These are phyloP conservation scores for Salix udensis DNA, from an alignment of 345 rosid species.

Conservation along the genomic window DNA sequence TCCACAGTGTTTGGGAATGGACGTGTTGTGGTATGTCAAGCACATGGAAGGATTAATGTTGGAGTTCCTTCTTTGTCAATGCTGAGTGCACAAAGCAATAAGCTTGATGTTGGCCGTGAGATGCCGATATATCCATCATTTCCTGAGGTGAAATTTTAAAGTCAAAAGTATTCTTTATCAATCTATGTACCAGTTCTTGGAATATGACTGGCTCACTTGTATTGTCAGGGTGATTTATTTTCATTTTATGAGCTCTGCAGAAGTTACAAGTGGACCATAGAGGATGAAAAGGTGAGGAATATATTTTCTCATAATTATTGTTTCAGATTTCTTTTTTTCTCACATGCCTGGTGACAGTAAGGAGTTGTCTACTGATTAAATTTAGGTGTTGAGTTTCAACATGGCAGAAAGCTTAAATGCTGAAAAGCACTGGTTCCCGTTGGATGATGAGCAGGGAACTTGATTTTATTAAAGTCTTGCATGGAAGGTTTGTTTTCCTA, in stretches of 20 bases:
- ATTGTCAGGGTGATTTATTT: constrained; percentile 71
- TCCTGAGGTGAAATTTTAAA: constrained; percentile 56
- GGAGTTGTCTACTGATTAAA: constrained; percentile 3
- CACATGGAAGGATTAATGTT: constrained; percentile 50
- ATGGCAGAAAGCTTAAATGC: constrained; percentile 22
- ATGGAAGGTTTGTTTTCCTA: constrained; percentile 59
- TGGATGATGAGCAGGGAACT: constrained; percentile 41
- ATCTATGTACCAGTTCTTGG: constrained; percentile 10
- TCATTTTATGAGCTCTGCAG: constrained; percentile 79
- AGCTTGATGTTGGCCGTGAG: constrained; percentile 65
- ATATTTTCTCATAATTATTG: not conserved
- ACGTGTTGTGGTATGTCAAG: constrained; percentile 58
- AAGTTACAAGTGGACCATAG: constrained; percentile 64
- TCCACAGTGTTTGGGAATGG: constrained; percentile 62
- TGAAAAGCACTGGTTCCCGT: constrained; percentile 22
- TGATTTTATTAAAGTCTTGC: constrained; percentile 57
- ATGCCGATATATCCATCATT: constrained; percentile 77
- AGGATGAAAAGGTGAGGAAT: constrained; percentile 61
- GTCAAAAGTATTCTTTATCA: constrained; percentile 13
- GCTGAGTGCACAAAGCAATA: constrained; percentile 72
- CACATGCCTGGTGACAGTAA: not conserved
- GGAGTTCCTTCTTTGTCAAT: constrained; percentile 69
- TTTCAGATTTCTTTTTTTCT: constrained; percentile 11
- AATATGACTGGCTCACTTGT: constrained; percentile 21
- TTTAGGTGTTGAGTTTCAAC: constrained; percentile 61